A percentile compares a stretch with the other conserved stretches of the same genome.
Evolutionary conservation across 257 asterid genomes (phyloP).

Genomic region (Knoxia roxburghii): DNA sequence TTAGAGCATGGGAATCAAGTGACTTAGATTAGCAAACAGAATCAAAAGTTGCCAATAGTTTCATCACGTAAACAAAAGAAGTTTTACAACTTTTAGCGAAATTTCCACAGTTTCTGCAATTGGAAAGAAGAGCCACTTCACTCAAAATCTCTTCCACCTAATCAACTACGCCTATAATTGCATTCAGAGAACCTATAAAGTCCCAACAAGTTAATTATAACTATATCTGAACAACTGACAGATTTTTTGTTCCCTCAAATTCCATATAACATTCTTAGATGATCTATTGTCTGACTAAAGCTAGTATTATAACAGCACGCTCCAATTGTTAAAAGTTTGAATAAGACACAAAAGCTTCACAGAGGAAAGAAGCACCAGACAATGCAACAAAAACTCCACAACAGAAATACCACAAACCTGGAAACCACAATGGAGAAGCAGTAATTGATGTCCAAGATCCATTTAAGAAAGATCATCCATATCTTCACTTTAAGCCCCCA

Average conservation of each 20-base stretch:
- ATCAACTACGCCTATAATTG: neutral
- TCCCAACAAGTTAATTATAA: neutral
- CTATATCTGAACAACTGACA: neutral
- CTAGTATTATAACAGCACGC: neutral
- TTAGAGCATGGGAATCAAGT: neutral
- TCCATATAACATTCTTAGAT: neutral
- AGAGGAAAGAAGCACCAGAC: neutral
- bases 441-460: slow-evolving; percentile 13
- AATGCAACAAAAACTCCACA: slow-evolving; percentile 5
- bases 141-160: neutral
- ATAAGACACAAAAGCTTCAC: neutral
- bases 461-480: slow-evolving; percentile 10
- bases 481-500: slow-evolving; percentile 16
- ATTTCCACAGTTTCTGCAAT: neutral
- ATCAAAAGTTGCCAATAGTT: neutral
- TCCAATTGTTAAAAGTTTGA: neutral
- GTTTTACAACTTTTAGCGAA: neutral
- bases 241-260: no score
- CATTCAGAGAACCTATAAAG: neutral
- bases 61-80: neutral
- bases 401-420: slow-evolving; percentile 9
- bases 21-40: neutral
- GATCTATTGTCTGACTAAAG: neutral
- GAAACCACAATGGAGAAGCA: slow-evolving; percentile 11
- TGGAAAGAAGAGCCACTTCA: neutral